Evolutionary conservation across 179 eudicot species (phyloP).

Genomic region (Carnegiea gigantea): DNA sequence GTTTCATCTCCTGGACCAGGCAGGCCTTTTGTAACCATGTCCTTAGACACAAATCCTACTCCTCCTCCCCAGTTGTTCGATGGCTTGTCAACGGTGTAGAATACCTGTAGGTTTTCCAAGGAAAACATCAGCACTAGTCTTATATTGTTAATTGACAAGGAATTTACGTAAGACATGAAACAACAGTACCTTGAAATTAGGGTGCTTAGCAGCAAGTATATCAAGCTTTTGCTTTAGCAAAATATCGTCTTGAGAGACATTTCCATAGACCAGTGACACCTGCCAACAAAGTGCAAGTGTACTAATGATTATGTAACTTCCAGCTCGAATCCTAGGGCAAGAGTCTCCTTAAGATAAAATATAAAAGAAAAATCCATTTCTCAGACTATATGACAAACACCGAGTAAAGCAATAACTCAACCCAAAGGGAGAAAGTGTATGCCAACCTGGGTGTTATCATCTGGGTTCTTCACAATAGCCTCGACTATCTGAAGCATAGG

Average conservation of each 20-base stretch:
- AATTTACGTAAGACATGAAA: neutral
- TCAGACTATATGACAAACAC: neutral
- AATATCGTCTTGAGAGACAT: slow-evolving; percentile 94
- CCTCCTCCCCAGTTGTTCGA: slow-evolving; percentile 88
- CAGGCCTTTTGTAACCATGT: slow-evolving; percentile 84
- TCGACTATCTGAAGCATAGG: slow-evolving; percentile 97
- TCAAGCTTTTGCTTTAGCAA: slow-evolving; percentile 91
- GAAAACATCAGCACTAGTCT: slow-evolving; percentile 15
- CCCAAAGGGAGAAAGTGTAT: slow-evolving; percentile 10
- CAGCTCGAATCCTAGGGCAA: neutral
- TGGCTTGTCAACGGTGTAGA: slow-evolving; percentile 93
- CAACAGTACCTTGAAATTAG: slow-evolving; percentile 78
- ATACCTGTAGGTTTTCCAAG: slow-evolving; percentile 45
- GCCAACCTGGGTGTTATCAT: slow-evolving; percentile 81
- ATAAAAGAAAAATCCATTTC: too few species aligned
- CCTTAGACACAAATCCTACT: slow-evolving; percentile 78
- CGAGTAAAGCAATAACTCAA: neutral
- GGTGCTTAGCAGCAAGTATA: slow-evolving; percentile 75
- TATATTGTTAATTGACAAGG: neutral
- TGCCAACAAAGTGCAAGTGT: slow-evolving; percentile 28
- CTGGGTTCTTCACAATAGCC: slow-evolving; percentile 85
- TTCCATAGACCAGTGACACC: slow-evolving; percentile 87
- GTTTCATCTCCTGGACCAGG: slow-evolving; percentile 86
- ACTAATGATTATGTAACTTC: neutral
- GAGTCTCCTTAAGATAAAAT: neutral